These are phyloP conservation scores for Myriangium duriaei DNA, from an alignment of 2,329 filamentous ascomycete genomes.

Conservation along the genomic window DNA sequence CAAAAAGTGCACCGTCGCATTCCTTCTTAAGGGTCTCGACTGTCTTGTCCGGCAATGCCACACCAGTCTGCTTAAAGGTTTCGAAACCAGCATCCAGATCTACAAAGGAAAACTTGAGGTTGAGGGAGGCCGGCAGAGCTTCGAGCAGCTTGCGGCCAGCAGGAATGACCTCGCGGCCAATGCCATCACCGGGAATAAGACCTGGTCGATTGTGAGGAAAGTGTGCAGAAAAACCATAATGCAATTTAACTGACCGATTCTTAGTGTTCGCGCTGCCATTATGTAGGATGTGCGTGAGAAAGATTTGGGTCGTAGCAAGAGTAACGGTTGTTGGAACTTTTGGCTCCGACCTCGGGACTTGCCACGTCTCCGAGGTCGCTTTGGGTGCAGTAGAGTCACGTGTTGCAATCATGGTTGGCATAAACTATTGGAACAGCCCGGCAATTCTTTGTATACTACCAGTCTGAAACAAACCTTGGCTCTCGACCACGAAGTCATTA, in stretches of 20 bases:
- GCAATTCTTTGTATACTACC: too few relatives aligned
- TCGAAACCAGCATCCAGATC: slow-evolving; percentile 89
- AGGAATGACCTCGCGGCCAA: slow-evolving; percentile 96
- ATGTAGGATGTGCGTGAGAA: too few relatives aligned
- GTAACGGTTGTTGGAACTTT: too few relatives aligned
- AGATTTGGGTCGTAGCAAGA: too few relatives aligned
- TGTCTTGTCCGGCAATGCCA: slow-evolving; percentile 78
- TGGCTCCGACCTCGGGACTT: too few relatives aligned
- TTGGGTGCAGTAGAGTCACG: too few relatives aligned
- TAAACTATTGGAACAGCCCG: too few relatives aligned
- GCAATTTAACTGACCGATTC: slow-evolving; percentile 45
- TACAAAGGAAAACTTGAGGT: slow-evolving; percentile 87
- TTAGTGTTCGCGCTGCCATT: slow-evolving; percentile 53
- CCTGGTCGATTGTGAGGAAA: slow-evolving; percentile 38
- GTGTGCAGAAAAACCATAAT: not conserved
- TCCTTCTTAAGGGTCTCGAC: slow-evolving; percentile 78
- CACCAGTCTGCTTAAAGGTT: slow-evolving; percentile 81
- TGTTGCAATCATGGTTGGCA: too few relatives aligned
- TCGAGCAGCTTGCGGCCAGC: slow-evolving; percentile 83
- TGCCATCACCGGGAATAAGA: slow-evolving; percentile 95
- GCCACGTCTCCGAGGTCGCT: too few relatives aligned
- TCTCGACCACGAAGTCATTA: too few relatives aligned
- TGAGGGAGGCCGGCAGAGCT: slow-evolving; percentile 78
- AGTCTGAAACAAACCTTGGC: too few relatives aligned
- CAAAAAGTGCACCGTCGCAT: slow-evolving; percentile 93